Base-by-base conservation (phyloP, 768 basidiomycete species). In the Pleurotus salmoneostramineus region DNA sequence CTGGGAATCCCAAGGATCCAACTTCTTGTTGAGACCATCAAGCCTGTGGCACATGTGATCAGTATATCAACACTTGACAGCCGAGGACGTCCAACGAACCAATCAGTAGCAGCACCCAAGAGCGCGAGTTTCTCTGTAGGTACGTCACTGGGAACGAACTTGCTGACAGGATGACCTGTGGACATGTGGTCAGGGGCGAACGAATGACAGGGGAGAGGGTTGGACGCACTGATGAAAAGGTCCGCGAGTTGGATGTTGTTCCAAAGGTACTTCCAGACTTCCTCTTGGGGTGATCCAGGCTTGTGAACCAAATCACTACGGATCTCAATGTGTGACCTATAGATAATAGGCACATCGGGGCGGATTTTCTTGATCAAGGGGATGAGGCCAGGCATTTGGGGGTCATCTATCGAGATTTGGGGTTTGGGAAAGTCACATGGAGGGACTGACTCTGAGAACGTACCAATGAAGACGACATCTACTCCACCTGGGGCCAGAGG, bases 241-340 rank as follows among this genome's bases (percentile, higher is more conserved):
- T 97, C 95, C 44, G 91, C 88, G 33, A 88, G 79, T 68, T 93
- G 81, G 66, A 98, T 93, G 71, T 91, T 94, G 64, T 92, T 87
- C 89, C 90, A 97, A 11, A 98, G 82, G 72, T 94, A 98, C 65
- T 95, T 83, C 94, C 95, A 98, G 14, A 95, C 93, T 63, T 91
- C 88, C 67, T 89, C 85, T 67, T 95, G 93, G 17, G 92, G 90
- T 10, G 93, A 93, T 33, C 87, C 88, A 21, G 84, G 74, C 27
- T 84, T 78, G 69, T 94, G 90, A 21, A 93, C 85, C 43, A 97
- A 86, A 69, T 95, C 91, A 63, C 89, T 89, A 49, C 89, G 87
- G 63, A 90, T 94, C 75, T 98, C 94, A 60, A 97, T 97, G 77
- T 97, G 95, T 54, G 93, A 96, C 46, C 95, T 87, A 71, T 95